Base-by-base conservation (phyloP, 2,329 filamentous ascomycete species). In the Dactylonectria macrodidyma region DNA sequence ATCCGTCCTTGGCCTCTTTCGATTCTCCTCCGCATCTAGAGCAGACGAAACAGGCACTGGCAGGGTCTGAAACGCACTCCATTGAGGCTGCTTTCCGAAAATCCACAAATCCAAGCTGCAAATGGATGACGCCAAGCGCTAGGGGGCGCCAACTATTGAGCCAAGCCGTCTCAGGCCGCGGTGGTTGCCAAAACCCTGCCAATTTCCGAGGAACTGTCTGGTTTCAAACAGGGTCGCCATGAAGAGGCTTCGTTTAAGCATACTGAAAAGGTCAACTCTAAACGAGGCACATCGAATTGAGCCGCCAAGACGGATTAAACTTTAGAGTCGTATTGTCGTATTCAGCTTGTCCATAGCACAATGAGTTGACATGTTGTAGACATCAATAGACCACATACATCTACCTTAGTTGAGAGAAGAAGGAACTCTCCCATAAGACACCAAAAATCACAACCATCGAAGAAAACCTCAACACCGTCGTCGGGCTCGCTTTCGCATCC, bases 121-220 rank as follows among this genome's bases (percentile, higher is more conserved):
- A 34, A 34, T 30, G 30, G 50, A n/a, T 54, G 5, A 3, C 33
- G 33, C 51, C 51, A 54, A 54, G 51, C 9, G 9, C 16, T n/a
- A 6, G 30, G 22, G 51, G 51, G 30, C 30, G 22, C 19, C 50
- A 26, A 3, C 12, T 34, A 30, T n/a, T 22, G n/a, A 22, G 51
- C 51, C 51, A 54, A 54, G 51, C 5, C 33, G 51, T 54, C 51
- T 54, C 51, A 54, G 51, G 51, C 22, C 30, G 5, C 26, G 5
- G 16, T 19, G 0, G 16, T 33, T n/a, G 3, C 30, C 12, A 10
- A 34, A 54, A 36, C 12, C 9, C 33, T 24, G n/a, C 30, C 22
- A 19, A 22, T 38, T 38, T 54, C n/a, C 10, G 16, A 33, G 36
- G n/a, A 12, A 54, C 26, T 7, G 26, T 2, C 16, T 8, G 19